Evolutionary conservation across 768 basidiomycete species (phyloP), one percentile per base, ranked within the genome.

Genomic region (Pleurotus cornucopiae): DNA sequence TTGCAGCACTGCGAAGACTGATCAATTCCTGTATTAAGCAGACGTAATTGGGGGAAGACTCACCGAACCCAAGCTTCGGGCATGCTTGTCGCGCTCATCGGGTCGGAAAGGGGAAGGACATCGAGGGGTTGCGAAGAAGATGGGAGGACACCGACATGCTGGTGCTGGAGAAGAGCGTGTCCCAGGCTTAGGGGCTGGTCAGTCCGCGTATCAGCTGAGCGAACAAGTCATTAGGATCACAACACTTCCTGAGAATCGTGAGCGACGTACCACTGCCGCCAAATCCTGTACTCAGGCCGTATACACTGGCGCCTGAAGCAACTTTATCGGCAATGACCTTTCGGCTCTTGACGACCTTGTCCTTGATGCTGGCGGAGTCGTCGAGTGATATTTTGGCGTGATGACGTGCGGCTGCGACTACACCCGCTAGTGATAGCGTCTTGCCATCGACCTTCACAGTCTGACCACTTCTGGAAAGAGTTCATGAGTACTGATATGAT

Each of bases 111-210:
- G 6, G 91, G 89, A 0, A 91, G 75, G 9, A 73, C 77, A 47
- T 82, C 67, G 14, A 76, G 76, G 1, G 74, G 69, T 6, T 66
- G 65, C 18, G 76, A 66, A 4, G 77, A 78, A 0, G 86, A 82
- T 46, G 91, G 83, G 6, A 86, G 75, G 1, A 92, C 82, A 37
- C 92, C 92, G 52, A 75, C 73, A 57, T 91, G 88, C 64, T 91
- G 88, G 63, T 91, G 88, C 65, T 94, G 91, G 23, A 93, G 76
- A n/a, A 93, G 80, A n/a, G 89, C 86, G 59, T 84, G 80, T 18
- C 88, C 91, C 23, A 94, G 84, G 7, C 85, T 73, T 58, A 88
- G 66, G 18, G 89, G 84, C 52, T 89, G 74, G 60, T 85, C 80
- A 0, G 91, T 94, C 18, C 91, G 82, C 1, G 91, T 93, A 67